Conservation (phyloP, 1,284 basidiomycete genomes). For the Paramarasmius palmivorus region DNA sequence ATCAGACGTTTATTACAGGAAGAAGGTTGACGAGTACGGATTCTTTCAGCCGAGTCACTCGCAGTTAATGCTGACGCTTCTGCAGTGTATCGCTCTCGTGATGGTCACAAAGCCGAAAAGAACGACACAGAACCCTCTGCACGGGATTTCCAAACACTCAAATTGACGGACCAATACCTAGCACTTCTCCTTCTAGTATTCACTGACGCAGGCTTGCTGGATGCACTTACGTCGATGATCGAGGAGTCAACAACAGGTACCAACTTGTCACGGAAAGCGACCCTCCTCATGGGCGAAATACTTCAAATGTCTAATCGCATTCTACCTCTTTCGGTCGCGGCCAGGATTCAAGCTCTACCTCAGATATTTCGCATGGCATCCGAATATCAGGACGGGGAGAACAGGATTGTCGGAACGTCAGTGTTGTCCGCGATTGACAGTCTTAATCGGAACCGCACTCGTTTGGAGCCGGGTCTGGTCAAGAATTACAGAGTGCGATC, state of each 20-base stretch:
- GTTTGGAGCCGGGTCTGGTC: constrained; percentile 56
- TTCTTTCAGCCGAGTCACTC: background rate
- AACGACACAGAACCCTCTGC: constrained; percentile 38
- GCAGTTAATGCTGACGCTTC: constrained; percentile 3
- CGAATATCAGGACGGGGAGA: constrained; percentile 70
- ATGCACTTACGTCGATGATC: constrained; percentile 82
- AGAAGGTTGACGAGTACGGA: constrained; percentile 79
- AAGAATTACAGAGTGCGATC: constrained; percentile 60
- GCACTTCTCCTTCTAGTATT: constrained; percentile 88
- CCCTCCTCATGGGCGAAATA: constrained; percentile 89
- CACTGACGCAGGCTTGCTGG: constrained; percentile 84
- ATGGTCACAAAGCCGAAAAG: constrained; percentile 33
- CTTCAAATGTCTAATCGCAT: constrained; percentile 88
- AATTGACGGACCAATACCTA: constrained; percentile 92
- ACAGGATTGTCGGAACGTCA: constrained; percentile 82
- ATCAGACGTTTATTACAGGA: constrained; percentile 86
- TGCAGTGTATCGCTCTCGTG: constrained; percentile 69
- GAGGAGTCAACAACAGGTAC: constrained; percentile 74
- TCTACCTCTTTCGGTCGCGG: constrained; percentile 82
- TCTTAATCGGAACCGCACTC: constrained; percentile 82
- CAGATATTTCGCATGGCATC: constrained; percentile 84
- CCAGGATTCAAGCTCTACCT: constrained; percentile 87
- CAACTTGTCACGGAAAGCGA: constrained; percentile 83
- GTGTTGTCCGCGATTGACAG: constrained; percentile 90
- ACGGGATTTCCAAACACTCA: constrained; percentile 63